These are phyloP conservation scores for Allantophomopsis cytisporea DNA, from an alignment of 2,329 filamentous ascomycete genomes.

Conservation along the genomic window DNA sequence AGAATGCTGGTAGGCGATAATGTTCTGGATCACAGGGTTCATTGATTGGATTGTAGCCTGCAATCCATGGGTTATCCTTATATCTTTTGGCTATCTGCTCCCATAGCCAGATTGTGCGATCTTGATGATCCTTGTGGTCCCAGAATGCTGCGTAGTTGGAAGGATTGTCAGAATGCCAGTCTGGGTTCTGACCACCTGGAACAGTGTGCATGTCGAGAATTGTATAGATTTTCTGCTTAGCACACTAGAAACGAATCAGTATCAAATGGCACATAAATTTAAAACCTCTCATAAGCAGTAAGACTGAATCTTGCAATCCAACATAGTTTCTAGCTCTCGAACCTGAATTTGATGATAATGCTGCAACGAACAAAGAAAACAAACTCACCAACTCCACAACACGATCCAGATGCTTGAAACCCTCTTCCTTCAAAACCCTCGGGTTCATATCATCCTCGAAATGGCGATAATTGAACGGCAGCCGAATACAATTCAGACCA, in stretches of 20 bases:
- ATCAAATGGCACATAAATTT: not conserved
- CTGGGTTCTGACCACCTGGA: slow-evolving; percentile 33
- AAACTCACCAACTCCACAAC: slow-evolving; percentile 24
- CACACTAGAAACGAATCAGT: slow-evolving; percentile 7
- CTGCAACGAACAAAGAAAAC: not conserved
- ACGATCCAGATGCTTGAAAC: slow-evolving; percentile 31
- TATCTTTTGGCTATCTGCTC: slow-evolving; percentile 29
- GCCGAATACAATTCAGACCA: slow-evolving; percentile 39
- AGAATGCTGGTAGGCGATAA: slow-evolving; percentile 28
- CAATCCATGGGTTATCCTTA: slow-evolving; percentile 29
- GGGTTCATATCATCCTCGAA: slow-evolving; percentile 33
- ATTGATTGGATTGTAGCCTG: slow-evolving; percentile 37
- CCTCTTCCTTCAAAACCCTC: slow-evolving; percentile 25
- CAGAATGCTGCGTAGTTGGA: slow-evolving; percentile 31
- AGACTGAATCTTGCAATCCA: too few relatives aligned
- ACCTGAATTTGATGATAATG: too few relatives aligned
- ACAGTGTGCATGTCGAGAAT: slow-evolving; percentile 34
- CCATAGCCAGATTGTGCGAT: slow-evolving; percentile 34
- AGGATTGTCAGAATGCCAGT: slow-evolving; percentile 34
- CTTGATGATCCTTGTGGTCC: slow-evolving; percentile 35
- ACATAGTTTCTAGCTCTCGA: too few relatives aligned
- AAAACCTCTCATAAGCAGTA: too few relatives aligned
- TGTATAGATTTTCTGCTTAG: slow-evolving; percentile 31
- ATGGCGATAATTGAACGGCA: slow-evolving; percentile 44
- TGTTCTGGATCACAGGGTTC: slow-evolving; percentile 34